Conservation (phyloP, 768 basidiomycete genomes). For the Cystofilobasidium capitatum region DNA sequence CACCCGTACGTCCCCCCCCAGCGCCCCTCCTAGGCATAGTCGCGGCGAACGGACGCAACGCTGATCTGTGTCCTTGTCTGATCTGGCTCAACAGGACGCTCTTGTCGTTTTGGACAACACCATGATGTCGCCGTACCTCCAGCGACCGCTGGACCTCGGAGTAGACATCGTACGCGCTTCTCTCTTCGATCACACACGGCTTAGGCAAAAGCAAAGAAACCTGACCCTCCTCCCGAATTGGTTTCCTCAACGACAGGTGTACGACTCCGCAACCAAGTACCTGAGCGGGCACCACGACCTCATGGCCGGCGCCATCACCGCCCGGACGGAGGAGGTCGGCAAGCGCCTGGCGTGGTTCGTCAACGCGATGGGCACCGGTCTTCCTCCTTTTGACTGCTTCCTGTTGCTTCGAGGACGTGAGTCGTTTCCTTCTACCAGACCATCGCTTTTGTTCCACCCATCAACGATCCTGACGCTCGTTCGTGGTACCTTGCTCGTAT, state of each 20-base stretch:
- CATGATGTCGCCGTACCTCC: conserved; percentile 99
- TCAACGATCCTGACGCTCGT: background rate
- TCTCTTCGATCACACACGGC: background rate
- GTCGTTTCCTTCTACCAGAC: background rate
- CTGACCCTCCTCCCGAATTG: too few relatives aligned
- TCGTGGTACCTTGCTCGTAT: background rate
- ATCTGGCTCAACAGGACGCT: conserved; percentile 27
- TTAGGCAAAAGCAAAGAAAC: too few relatives aligned
- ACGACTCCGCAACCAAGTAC: conserved; percentile 97
- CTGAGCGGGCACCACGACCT: conserved; percentile 96
- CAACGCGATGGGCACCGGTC: conserved; percentile 85
- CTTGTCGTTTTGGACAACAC: conserved; percentile 65
- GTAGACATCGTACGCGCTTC: conserved; percentile 64
- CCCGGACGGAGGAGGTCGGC: conserved; percentile 80
- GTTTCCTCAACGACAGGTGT: conserved; percentile 36
- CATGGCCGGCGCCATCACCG: conserved; percentile 93
- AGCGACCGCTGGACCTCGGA: conserved; percentile 87
- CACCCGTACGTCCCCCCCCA: conserved; percentile 42
- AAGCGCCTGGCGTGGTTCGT: conserved; percentile 87
- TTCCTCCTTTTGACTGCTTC: conserved; percentile 93
- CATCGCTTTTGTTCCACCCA: background rate
- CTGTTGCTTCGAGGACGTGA: conserved; percentile 73
- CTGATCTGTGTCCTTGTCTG: background rate
- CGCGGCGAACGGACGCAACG: too few relatives aligned
- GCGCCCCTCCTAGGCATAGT: background rate